A percentile compares a stretch with the other conserved stretches of the same genome.
phyloP scores from a whole-genome alignment of 805 yeast species.

The Metschnikowia continentalis region DNA sequence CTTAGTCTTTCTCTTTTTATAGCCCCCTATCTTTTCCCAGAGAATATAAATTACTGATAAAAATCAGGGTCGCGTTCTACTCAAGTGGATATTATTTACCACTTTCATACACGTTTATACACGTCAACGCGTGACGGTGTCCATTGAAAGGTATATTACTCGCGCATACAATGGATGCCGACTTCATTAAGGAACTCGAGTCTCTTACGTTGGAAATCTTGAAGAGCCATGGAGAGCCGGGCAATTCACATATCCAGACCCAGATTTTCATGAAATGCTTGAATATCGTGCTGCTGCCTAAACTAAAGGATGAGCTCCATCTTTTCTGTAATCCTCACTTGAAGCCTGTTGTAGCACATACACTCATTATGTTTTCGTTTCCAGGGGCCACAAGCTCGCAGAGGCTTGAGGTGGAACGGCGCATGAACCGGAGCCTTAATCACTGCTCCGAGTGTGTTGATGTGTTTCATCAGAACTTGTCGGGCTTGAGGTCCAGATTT shows the following conservation, averaged over 20 bases:
- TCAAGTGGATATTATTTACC: neutral
- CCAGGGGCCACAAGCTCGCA: constrained; percentile 33
- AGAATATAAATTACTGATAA: neutral
- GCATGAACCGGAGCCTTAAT: constrained; percentile 41
- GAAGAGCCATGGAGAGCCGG: constrained; percentile 24
- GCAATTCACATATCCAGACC: constrained; percentile 26
- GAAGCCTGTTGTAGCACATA: constrained; percentile 48
- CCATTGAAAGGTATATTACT: neutral
- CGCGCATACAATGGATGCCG: constrained; percentile 1
- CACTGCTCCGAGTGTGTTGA: constrained; percentile 53
- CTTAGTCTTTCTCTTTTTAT: neutral
- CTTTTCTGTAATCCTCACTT: constrained; percentile 53
- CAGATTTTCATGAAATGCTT: constrained; percentile 24
- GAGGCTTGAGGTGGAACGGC: constrained; percentile 28
- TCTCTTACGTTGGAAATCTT: constrained; percentile 21
- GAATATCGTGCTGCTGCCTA: constrained; percentile 15
- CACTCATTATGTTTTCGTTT: constrained; percentile 59
- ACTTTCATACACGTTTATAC: neutral
- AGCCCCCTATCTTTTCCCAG: neutral
- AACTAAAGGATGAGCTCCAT: constrained; percentile 29
- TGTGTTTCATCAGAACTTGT: constrained; percentile 51
- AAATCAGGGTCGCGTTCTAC: neutral
- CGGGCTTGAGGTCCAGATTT: constrained; percentile 49
- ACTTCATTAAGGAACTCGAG: neutral
- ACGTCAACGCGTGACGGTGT: neutral